Base-by-base conservation (phyloP, 495 filamentous ascomycete species). In the Mytilinidion resinicola region DNA sequence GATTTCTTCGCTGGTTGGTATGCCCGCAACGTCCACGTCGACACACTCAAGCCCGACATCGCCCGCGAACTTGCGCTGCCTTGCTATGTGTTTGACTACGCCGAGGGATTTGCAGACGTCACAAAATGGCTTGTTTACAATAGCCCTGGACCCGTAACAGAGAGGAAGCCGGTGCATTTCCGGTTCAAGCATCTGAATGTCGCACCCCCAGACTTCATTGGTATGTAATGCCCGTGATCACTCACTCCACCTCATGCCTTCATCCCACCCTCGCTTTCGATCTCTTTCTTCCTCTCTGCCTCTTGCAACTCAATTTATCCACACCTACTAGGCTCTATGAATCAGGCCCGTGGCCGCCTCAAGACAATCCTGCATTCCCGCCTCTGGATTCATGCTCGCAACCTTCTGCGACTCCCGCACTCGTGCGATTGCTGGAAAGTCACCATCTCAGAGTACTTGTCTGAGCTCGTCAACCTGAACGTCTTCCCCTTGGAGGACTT, bases 91-190 rank as follows among this genome's bases (percentile, higher is more conserved):
- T 51, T 57, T 30, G 19, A 51, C 19, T 19, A 51, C 35, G 44
- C 47, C 1, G 46, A 57, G 19, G 55, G 55, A 9, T 57, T 57
- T 35, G 44, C 19, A 15, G 33, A 50, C 12, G 38, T 51, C 25
- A 57, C 55, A 9, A 57, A 51, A 19, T 57, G 55, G 55, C 47
- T 57, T 14, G 55, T 30, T 11, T 57, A 57, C 55, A 57, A 57
- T 25, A 19, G 44, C 42, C 7, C 51, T 8, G 59, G 59, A 9
- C 59, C 56, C 17, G 39, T 60, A n/a, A 36, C 12, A 1, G 57
- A 60, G 51, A 12, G 21, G 12, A 38, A 43, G 15, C 51, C 57
- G 2, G 50, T 21, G 12, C 19, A 33, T 4, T 38, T 57, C 44
- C 20, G 49, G 15, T 7, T 20, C 15, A 43, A 9, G 10, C 38